These are phyloP conservation scores for Penicillium cosmopolitanum DNA, from an alignment of 495 filamentous ascomycete genomes.

Conservation along the genomic window DNA sequence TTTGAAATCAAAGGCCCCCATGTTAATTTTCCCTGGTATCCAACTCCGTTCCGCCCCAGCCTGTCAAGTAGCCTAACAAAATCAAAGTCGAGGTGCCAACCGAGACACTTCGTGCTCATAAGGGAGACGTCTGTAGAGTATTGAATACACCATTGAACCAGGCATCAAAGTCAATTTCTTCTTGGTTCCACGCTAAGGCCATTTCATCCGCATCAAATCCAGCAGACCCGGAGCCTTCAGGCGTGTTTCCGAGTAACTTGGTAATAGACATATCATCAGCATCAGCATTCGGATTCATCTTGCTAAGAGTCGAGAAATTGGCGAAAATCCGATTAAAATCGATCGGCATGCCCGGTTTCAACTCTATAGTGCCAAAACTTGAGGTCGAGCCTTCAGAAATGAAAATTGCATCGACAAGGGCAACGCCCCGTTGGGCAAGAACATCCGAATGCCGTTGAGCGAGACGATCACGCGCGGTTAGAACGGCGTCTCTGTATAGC, in stretches of 20 bases:
- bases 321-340: conserved; percentile 33
- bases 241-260: conserved; percentile 16
- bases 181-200: conserved; percentile 28
- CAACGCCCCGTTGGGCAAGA: conserved; percentile 35
- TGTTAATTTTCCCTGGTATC: background rate
- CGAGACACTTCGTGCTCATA: background rate
- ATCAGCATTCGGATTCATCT: conserved; percentile 17
- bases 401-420: conserved; percentile 36
- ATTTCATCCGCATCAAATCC: conserved; percentile 27
- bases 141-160: conserved; percentile 38
- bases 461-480: conserved; percentile 31
- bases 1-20: no score
- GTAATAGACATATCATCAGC: conserved; percentile 23
- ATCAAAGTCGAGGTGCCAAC: background rate
- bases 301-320: conserved; percentile 32
- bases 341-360: conserved; percentile 14
- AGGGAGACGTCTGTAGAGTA: conserved; percentile 19
- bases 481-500: conserved; percentile 29
- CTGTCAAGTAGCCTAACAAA: background rate
- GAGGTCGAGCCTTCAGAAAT: conserved; percentile 25
- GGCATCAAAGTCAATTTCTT: conserved; percentile 34
- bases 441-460: conserved; percentile 25
- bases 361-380: conserved; percentile 1
- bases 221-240: conserved; percentile 17
- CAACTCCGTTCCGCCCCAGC: background rate